These are phyloP conservation scores for Bruguiera parviflora DNA, from an alignment of 345 rosid species.

Conservation along the genomic window DNA sequence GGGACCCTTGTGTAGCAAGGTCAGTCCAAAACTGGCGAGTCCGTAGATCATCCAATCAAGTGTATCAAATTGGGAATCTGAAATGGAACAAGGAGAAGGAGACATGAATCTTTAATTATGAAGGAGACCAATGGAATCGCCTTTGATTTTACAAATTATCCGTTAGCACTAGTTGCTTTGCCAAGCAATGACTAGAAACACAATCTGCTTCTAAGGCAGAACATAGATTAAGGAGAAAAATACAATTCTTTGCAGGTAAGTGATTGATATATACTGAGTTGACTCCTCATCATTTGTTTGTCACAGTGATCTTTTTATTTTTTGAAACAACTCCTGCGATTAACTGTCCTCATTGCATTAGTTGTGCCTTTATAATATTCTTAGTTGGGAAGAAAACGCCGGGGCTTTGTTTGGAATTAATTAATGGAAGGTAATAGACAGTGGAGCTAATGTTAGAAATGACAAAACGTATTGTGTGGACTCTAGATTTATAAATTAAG, in stretches of 20 bases:
- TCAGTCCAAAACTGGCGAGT: slow-evolving; percentile 14
- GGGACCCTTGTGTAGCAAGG: neutral
- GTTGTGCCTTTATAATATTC: no score
- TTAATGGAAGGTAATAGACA: neutral
- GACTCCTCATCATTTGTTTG: slow-evolving; percentile 1
- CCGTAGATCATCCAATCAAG: slow-evolving; percentile 4
- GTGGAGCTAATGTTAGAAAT: no score
- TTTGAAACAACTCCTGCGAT: no score
- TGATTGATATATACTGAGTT: neutral
- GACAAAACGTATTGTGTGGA: no score
- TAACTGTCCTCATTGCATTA: no score
- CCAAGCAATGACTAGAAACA: slow-evolving; percentile 5
- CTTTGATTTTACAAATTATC: neutral
- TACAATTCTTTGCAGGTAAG: neutral
- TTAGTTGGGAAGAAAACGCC: neutral
- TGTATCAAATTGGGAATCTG: slow-evolving; percentile 8
- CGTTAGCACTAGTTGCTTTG: neutral
- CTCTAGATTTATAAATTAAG: no score
- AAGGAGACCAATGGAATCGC: neutral
- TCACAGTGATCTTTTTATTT: neutral
- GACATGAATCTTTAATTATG: slow-evolving; percentile 16
- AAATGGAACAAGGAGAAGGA: slow-evolving; percentile 30
- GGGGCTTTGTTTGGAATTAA: neutral
- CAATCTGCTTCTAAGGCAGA: neutral
- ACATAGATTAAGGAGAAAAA: neutral